phyloP scores from a whole-genome alignment of 2,329 filamentous ascomycete genomes.

The Scolecobasidium constrictum region DNA sequence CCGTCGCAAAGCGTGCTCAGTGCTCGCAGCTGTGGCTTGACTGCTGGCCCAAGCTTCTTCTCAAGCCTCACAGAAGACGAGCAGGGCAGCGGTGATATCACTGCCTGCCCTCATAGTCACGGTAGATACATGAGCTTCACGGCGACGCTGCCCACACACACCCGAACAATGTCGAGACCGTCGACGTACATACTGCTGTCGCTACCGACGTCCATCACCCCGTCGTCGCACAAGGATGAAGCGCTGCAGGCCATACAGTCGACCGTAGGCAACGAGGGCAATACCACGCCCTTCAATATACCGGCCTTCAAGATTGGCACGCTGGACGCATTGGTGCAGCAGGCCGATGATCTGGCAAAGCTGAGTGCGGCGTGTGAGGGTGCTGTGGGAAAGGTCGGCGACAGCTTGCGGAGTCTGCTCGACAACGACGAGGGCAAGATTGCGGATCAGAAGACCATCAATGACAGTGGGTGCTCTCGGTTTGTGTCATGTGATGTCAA shows the following conservation, averaged over 20 bases:
- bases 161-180: constrained; percentile 30
- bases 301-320: constrained; percentile 98
- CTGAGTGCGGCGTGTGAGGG: constrained; percentile 68
- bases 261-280: constrained; percentile 64
- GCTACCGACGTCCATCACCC: constrained; percentile 76
- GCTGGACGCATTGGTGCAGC: constrained; percentile 85
- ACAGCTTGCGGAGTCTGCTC: constrained; percentile 72
- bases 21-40: no score
- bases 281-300: constrained; percentile 67
- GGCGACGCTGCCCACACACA: not conserved
- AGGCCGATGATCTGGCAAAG: constrained; percentile 90
- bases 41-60: no score
- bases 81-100: no score
- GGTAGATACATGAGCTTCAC: not conserved
- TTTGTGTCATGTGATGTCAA: no score
- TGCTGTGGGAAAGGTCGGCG: constrained; percentile 79
- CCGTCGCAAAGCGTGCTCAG: no score
- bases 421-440: constrained; percentile 77
- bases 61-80: no score
- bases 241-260: constrained; percentile 65
- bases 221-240: constrained; percentile 69
- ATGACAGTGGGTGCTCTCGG: constrained; percentile 73
- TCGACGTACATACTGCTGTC: constrained; percentile 79
- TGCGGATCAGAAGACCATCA: constrained; percentile 81
- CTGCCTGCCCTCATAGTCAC: no score